A percentile compares a stretch with the other conserved stretches of the same genome.
These are phyloP conservation scores for Lanmaoa pseudosensibilis DNA, from an alignment of 768 basidiomycete genomes.

Conservation along the genomic window DNA sequence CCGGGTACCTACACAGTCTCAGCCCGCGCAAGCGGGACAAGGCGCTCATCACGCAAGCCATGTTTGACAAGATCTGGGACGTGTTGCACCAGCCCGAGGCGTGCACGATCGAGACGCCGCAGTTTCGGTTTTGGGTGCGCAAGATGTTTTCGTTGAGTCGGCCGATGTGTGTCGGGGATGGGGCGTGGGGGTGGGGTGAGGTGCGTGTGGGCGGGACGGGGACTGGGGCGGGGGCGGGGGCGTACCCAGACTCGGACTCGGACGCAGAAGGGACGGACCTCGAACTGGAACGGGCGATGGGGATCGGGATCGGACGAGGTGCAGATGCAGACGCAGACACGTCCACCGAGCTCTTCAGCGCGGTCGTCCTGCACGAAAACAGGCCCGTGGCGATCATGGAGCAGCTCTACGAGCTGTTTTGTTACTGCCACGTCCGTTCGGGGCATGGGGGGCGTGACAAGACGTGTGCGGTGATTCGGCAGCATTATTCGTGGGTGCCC, in stretches of 20 bases:
- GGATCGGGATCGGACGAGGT: background rate
- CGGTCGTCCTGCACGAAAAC: conserved; percentile 69
- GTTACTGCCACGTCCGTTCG: conserved; percentile 64
- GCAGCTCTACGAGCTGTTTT: conserved; percentile 76
- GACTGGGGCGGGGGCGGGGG: background rate
- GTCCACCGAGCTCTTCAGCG: conserved; percentile 16
- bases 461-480: conserved; percentile 64
- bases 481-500: conserved; percentile 80
- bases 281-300: conserved; percentile 20
- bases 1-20: conserved; percentile 57
- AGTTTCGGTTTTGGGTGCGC: conserved; percentile 82
- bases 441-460: conserved; percentile 79
- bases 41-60: conserved; percentile 66
- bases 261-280: conserved; percentile 8
- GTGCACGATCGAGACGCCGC: conserved; percentile 50
- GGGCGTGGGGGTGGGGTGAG: conserved; percentile 20
- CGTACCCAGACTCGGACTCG: background rate
- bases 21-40: conserved; percentile 61
- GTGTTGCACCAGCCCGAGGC: conserved; percentile 56
- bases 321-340: background rate
- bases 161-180: background rate
- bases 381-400: conserved; percentile 75
- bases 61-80: conserved; percentile 74
- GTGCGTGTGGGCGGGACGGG: background rate
- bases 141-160: conserved; percentile 69